Evolutionary conservation across 169 alveolate species (phyloP), one percentile per base, ranked within the genome.

Genomic region (Eimeria maxima): DNA sequence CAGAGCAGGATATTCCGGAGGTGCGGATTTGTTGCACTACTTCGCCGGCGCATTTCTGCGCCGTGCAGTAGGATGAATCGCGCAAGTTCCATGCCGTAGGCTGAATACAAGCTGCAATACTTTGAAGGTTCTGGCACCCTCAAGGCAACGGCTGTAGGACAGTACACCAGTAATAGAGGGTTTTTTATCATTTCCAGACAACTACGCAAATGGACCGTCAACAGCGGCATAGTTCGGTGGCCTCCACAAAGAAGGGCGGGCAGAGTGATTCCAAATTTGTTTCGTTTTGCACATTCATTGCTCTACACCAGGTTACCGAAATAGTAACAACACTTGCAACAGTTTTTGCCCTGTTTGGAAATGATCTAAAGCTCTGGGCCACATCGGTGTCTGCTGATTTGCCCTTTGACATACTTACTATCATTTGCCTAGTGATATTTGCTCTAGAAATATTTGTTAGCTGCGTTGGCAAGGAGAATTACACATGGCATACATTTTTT

Each of bases 301-400:
- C 93, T 38, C 76, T 55, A 8, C 93, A 91, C 50, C 78, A 76
- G 29, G 69, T 60, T 14, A 76, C 89, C 22, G 95, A 91, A 63
- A 42, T 55, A 24, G 47, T 76, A 27, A 80, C 87, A 16, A 76
- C 87, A 42, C 22, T 91, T 53, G 81, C 87, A 22, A 91, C 95
- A 8, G 42, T 98, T 18, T 98, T 87, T 94, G 98, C 98, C 5
- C 95, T 98, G 13, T 95, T 97, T 92, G 98, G 99, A 47, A 98
- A 97, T 95, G 99, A 98, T 93, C 57, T 98, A n/a, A 90, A 98
- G 57, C 97, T 97, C 38, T 94, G 97, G 96, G 92, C 96, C n/a
- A 84, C 98, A n/a, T 71, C 96, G 22, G 97, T 96, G 87, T 88
- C 73, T 24, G 97, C 97, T 18, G 99, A 98, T 96, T 81, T 95